Conservation (phyloP, 2,329 filamentous ascomycete species). For the Pestalotiopsis sp. region DNA sequence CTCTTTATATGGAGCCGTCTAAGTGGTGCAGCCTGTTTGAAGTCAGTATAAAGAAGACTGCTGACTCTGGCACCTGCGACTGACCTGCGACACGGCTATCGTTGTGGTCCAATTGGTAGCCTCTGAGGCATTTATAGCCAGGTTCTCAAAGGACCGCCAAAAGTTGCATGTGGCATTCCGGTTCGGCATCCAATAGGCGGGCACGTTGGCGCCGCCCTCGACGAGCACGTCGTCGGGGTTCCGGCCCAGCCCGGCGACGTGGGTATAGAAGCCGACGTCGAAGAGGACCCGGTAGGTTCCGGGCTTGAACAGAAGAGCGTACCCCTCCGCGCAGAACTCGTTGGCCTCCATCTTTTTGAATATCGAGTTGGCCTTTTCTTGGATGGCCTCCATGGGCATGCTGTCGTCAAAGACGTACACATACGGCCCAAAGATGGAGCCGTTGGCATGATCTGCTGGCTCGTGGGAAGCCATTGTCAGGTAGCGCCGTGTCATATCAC, state of each 20-base stretch:
- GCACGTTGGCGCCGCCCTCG: slow-evolving; percentile 35
- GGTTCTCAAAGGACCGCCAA: slow-evolving; percentile 36
- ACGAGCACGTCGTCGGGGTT: slow-evolving; percentile 34
- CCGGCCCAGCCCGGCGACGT: slow-evolving; percentile 32
- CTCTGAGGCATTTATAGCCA: slow-evolving; percentile 32
- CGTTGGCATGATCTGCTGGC: slow-evolving; percentile 21
- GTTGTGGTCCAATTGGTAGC: slow-evolving; percentile 35
- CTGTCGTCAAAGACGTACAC: slow-evolving; percentile 33
- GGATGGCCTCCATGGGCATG: slow-evolving; percentile 32
- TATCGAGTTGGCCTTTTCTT: slow-evolving; percentile 29
- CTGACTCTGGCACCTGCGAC: not conserved
- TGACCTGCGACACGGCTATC: slow-evolving; percentile 34
- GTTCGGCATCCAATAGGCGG: slow-evolving; percentile 37
- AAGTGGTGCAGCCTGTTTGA: slow-evolving; percentile 30
- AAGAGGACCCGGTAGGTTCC: slow-evolving; percentile 34
- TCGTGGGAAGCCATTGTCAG: not conserved
- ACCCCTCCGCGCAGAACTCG: slow-evolving; percentile 33
- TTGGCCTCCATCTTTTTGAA: slow-evolving; percentile 37
- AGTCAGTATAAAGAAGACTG: not conserved
- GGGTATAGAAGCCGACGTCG: slow-evolving; percentile 37
- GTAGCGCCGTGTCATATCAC: not conserved
- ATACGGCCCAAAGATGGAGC: slow-evolving; percentile 34
- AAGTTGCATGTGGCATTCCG: slow-evolving; percentile 39
- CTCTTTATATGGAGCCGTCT: slow-evolving; percentile 34
- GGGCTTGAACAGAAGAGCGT: slow-evolving; percentile 35